Conservation (phyloP, 140 eudicot species). For the Senecio squalidus region DNA sequence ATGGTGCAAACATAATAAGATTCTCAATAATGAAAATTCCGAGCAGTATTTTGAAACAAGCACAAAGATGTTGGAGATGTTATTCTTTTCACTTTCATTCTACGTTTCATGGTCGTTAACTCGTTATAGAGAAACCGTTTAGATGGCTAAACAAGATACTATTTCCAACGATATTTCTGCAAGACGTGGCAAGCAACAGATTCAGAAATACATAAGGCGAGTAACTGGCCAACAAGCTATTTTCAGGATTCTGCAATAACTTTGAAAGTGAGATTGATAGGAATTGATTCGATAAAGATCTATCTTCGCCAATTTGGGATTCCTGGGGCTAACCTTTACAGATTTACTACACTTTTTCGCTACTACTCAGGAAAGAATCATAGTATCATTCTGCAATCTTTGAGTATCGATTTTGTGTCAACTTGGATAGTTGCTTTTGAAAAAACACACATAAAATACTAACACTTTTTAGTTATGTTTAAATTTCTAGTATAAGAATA, state of each 20-base stretch:
- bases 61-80: not conserved
- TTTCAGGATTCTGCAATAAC: constrained; percentile 10
- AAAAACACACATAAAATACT: constrained; percentile 1
- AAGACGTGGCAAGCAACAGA: constrained; percentile 9
- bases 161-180: not conserved
- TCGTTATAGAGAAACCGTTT: not conserved
- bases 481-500: not conserved
- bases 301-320: constrained; percentile 9
- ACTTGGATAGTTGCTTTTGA: constrained; percentile 22
- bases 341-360: not conserved
- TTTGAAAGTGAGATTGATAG: constrained; percentile 10
- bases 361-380: constrained; percentile 21
- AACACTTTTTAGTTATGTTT: not conserved
- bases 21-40: not conserved
- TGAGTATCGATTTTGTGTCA: constrained; percentile 20
- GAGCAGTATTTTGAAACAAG: not conserved
- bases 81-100: not conserved
- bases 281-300: constrained; percentile 25
- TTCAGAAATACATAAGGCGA: constrained; percentile 10
- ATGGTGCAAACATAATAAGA: not conserved
- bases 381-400: constrained; percentile 21
- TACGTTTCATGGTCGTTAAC: not conserved
- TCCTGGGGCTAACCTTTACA: constrained; percentile 3
- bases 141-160: not conserved
- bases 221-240: constrained; percentile 1